These are phyloP conservation scores for Zalaria obscura DNA, from an alignment of 2,329 filamentous ascomycete genomes.

Conservation along the genomic window DNA sequence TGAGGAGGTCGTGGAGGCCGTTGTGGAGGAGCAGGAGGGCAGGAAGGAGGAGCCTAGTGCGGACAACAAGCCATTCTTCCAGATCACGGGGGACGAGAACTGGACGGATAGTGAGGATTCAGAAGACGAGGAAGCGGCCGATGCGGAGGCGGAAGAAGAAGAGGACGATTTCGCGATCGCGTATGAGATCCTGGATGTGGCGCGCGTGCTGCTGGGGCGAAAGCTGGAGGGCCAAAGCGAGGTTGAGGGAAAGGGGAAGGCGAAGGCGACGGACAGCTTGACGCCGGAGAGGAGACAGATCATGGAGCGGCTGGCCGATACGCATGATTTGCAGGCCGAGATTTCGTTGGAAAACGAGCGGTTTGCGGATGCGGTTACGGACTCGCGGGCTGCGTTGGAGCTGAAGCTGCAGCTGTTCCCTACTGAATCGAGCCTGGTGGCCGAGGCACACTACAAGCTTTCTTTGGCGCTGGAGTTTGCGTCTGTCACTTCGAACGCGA, in stretches of 20 bases:
- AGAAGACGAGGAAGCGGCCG: slow-evolving; percentile 30
- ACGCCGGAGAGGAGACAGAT: slow-evolving; percentile 39
- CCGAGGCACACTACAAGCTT: slow-evolving; percentile 93
- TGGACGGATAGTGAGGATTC: slow-evolving; percentile 69
- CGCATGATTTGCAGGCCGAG: slow-evolving; percentile 84
- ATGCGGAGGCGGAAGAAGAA: slow-evolving; percentile 31
- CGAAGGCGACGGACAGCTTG: slow-evolving; percentile 18
- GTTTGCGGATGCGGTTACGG: slow-evolving; percentile 75
- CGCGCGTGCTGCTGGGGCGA: slow-evolving; percentile 43
- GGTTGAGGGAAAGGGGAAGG: slow-evolving; percentile 34
- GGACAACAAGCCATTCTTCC: slow-evolving; percentile 66
- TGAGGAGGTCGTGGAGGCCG: slow-evolving; percentile 25
- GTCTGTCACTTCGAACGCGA: slow-evolving; percentile 53
- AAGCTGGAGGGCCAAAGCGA: slow-evolving; percentile 35
- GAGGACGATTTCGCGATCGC: slow-evolving; percentile 50
- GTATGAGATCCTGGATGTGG: slow-evolving; percentile 49
- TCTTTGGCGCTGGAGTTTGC: slow-evolving; percentile 91
- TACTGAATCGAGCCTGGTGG: slow-evolving; percentile 69
- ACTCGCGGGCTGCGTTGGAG: slow-evolving; percentile 62
- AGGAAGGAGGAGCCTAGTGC: slow-evolving; percentile 24
- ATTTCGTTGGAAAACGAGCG: slow-evolving; percentile 95
- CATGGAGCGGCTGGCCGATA: slow-evolving; percentile 81
- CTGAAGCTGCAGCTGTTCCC: slow-evolving; percentile 70
- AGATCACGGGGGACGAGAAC: slow-evolving; percentile 89
- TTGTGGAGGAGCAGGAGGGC: slow-evolving; percentile 31